These are phyloP conservation scores for Citrus mangshanensis DNA, from an alignment of 345 rosid genomes.

Conservation along the genomic window DNA sequence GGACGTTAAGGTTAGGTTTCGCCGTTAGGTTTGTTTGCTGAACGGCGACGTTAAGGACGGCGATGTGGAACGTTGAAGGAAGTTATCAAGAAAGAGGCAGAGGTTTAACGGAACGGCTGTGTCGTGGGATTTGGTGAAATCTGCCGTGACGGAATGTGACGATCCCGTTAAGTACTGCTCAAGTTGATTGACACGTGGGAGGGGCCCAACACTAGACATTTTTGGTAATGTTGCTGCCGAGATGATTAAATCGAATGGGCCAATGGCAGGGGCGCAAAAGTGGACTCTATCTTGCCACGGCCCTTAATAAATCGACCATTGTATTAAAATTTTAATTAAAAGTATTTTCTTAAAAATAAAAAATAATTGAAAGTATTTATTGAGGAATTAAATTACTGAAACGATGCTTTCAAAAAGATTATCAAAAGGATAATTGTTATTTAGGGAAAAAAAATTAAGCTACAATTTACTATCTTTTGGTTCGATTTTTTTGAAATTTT, in stretches of 20 bases:
- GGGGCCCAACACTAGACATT: constrained; percentile 12
- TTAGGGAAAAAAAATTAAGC: no score
- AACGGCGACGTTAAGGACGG: constrained; percentile 66
- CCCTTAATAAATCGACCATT: no score
- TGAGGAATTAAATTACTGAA: no score
- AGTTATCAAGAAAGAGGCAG: neutral
- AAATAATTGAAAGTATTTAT: no score
- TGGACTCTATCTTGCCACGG: no score
- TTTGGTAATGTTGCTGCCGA: neutral
- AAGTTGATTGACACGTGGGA: constrained; percentile 21
- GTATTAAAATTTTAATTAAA: no score
- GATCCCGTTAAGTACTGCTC: constrained; percentile 49
- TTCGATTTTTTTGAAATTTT: no score
- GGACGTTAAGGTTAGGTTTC: constrained; percentile 42
- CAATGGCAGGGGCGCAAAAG: neutral
- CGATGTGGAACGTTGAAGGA: constrained; percentile 20
- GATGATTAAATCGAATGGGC: neutral
- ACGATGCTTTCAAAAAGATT: no score
- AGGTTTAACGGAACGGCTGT: constrained; percentile 44
- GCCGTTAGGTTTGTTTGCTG: constrained; percentile 4
- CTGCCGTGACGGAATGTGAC: constrained; percentile 56
- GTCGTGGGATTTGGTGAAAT: constrained; percentile 23
- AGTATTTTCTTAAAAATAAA: no score
- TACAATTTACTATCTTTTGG: no score
- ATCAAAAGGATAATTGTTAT: no score